Evolutionary conservation across 495 filamentous ascomycete species (phyloP).

Genomic region (Xylaria intraflava): DNA sequence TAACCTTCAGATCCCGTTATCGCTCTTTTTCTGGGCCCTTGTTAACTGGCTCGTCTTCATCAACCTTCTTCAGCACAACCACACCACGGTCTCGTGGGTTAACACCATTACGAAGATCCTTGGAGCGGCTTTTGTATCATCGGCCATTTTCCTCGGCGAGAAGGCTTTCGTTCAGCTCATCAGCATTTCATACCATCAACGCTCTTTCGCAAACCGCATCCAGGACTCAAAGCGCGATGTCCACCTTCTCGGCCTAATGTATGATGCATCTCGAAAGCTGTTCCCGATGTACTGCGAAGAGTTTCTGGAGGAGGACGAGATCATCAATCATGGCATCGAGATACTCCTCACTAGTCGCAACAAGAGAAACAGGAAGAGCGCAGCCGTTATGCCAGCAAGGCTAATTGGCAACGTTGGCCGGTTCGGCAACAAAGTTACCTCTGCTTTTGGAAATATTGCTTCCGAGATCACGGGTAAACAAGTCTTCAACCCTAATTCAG

Average conservation of each 20-base stretch:
- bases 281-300: conserved; percentile 90
- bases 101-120: conserved; percentile 62
- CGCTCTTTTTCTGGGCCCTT: conserved; percentile 80
- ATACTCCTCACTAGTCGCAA: conserved; percentile 41
- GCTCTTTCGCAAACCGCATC: conserved; percentile 84
- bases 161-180: conserved; percentile 86
- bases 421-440: conserved; percentile 83
- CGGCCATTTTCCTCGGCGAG: conserved; percentile 70
- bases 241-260: conserved; percentile 70
- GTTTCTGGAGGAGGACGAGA: conserved; percentile 83
- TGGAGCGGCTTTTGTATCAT: conserved; percentile 67
- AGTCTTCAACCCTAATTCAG: conserved; percentile 81
- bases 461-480: conserved; percentile 91
- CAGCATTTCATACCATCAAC: conserved; percentile 88
- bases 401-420: conserved; percentile 73
- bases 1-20: conserved; percentile 75
- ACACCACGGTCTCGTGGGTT: conserved; percentile 31
- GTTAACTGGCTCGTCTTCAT: conserved; percentile 75
- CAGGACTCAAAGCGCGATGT: conserved; percentile 82
- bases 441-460: conserved; percentile 88
- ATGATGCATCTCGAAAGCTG: conserved; percentile 77
- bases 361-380: conserved; percentile 42
- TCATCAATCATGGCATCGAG: conserved; percentile 76
- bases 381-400: conserved; percentile 66
- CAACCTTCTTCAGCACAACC: conserved; percentile 42